phyloP scores from a whole-genome alignment of 176 grass and related monocot species.

The Poa pratensis region DNA sequence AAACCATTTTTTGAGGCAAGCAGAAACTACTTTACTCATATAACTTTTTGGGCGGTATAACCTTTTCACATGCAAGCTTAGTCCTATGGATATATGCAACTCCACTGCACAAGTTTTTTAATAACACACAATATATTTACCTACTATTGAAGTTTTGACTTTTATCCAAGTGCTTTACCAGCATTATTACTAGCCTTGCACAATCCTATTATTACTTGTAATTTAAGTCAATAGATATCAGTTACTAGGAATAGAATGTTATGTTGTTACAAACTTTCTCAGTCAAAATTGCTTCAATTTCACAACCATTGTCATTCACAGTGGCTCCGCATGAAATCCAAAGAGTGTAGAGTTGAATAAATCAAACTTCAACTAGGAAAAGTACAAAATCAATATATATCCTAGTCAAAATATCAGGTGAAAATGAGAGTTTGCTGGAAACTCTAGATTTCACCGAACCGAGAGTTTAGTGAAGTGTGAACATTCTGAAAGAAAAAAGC shows the following conservation, averaged over 20 bases:
- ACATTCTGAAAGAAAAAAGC: slow-evolving; percentile 3
- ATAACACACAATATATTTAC: neutral
- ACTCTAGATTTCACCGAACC: neutral
- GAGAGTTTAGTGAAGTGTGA: neutral
- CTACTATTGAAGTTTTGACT: neutral
- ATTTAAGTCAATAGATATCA: neutral
- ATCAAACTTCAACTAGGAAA: neutral
- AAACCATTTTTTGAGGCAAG: neutral
- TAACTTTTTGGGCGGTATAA: neutral
- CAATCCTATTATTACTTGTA: neutral
- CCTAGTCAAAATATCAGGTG: neutral
- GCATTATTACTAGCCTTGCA: neutral
- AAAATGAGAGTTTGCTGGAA: neutral
- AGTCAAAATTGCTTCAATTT: neutral
- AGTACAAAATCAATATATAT: neutral
- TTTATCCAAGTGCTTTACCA: neutral
- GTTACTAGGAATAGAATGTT: neutral
- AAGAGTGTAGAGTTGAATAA: neutral
- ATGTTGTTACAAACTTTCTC: neutral
- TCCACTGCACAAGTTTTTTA: neutral
- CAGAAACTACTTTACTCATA: slow-evolving; percentile 9
- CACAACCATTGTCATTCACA: neutral
- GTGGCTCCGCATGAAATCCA: neutral
- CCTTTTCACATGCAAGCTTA: neutral
- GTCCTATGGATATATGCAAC: slow-evolving; percentile 1